Percentiles rank a stretch among this genome's conserved stretches.
Conservation (phyloP, 23 red algal genomes). For the Gracilaria gracilis region DNA sequence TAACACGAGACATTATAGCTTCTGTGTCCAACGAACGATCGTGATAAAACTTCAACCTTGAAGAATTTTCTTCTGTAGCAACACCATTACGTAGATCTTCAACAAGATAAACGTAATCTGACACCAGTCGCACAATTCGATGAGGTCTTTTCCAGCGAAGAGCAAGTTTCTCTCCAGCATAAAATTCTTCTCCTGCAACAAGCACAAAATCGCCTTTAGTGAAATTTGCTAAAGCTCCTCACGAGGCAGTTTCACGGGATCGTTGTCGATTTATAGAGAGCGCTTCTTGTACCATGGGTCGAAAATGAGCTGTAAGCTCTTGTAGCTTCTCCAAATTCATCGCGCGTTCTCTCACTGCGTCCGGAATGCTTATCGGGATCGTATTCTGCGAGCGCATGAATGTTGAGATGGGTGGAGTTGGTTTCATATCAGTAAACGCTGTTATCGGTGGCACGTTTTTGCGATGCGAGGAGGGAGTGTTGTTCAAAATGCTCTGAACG, state of each 20-base stretch:
- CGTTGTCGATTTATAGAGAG: not conserved
- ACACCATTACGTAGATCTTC: not conserved
- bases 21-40: not conserved
- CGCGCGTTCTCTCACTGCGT: no score
- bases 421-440: not conserved
- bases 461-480: not conserved
- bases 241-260: no score
- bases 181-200: not conserved
- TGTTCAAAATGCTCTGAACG: constrained; percentile 9
- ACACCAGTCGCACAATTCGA: not conserved
- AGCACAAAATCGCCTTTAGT: not conserved
- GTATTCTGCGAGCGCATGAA: not conserved
- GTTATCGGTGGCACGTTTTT: not conserved
- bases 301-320: no score
- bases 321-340: no score
- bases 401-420: not conserved
- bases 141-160: not conserved
- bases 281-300: not conserved
- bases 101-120: not conserved
- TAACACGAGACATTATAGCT: not conserved
- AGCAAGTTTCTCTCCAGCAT: not conserved
- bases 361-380: not conserved
- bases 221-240: not conserved
- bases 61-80: not conserved
- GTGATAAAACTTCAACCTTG: not conserved